Evolutionary conservation across 1,284 basidiomycete genomes (phyloP), one percentile per base, ranked within the genome.

Genomic region (Ustilago esculenta): DNA sequence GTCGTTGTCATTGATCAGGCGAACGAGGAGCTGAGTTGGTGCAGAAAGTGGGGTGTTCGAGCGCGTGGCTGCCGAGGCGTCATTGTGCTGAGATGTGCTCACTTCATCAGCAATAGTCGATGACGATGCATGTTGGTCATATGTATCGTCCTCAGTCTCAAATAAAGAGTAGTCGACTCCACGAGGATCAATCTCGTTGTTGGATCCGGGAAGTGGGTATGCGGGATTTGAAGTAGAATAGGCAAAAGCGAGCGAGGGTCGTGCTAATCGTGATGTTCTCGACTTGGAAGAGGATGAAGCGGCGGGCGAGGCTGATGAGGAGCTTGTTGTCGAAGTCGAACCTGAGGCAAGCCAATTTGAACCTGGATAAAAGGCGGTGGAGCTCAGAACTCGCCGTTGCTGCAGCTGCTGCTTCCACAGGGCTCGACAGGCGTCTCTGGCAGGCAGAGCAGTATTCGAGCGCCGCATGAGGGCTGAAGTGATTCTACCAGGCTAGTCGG

Each of bases 81-180:
- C 30, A n/a, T 15, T 34, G 6, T 42, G 49, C 3, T 35, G 30
- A 1, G 21, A 12, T 17, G 5, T 1, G 4, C 0, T 12, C 8
- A 36, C 12, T 0, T 33, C 27, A 6, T 40, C 18, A n/a, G 12
- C 6, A 9, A 35, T 29, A 10, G 42, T 18, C 1, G 50, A 42
- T 0, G 58, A 29, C 4, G 56, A 36, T 15, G 46, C 43, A 18
- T 66, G 30, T 15, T 67, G 59, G 8, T 15, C 41, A n/a, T 63
- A 56, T 1, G 33, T 15, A 1, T 49, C 44, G n/a, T 68, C 57
- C 20, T 69, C 54, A 0, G 45, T 10, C 39, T 78, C 76, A 39
- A 78, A 78, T 14, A 78, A 65, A 11, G 50, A 64, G 33, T 71
- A 76, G 49, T 78, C 76, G 37, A 78, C 65, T 34, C 76, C 76